Percentiles rank a stretch among this genome's conserved stretches.
phyloP scores from a whole-genome alignment of 371 early-diverging fungal species.

The Syncephalastrum racemosum region DNA sequence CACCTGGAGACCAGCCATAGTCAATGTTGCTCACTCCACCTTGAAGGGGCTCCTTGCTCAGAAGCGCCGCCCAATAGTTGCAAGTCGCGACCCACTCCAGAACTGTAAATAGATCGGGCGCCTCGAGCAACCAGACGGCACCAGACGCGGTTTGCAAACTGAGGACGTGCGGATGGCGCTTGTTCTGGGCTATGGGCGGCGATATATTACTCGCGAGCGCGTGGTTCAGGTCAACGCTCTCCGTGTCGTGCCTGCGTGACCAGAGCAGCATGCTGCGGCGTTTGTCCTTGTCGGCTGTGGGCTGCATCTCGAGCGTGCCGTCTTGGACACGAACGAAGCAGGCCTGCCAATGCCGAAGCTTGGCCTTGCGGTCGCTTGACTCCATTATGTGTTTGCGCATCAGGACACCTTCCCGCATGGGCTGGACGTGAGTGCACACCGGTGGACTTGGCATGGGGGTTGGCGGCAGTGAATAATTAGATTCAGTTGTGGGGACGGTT shows the following conservation, averaged over 20 bases:
- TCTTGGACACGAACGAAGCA: constrained; percentile 24
- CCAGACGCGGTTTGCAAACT: constrained; percentile 32
- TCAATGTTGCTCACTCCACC: constrained; percentile 38
- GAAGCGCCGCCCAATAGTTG: constrained; percentile 26
- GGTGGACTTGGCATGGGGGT: too few species aligned
- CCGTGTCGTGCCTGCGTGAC: constrained; percentile 2
- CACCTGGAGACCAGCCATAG: constrained; percentile 31
- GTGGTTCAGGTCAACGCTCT: constrained; percentile 13
- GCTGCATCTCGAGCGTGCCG: constrained; percentile 27
- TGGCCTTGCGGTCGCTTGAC: constrained; percentile 21
- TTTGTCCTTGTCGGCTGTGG: constrained; percentile 8
- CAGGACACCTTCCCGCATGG: constrained; percentile 20
- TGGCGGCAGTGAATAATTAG: too few species aligned
- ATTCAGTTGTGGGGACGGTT: too few species aligned
- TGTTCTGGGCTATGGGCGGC: constrained; percentile 25
- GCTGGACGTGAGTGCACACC: too few species aligned
- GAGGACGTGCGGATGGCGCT: constrained; percentile 26
- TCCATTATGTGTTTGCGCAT: constrained; percentile 40
- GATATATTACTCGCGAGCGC: constrained; percentile 20
- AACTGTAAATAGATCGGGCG: constrained; percentile 13
- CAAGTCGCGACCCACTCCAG: constrained; percentile 28
- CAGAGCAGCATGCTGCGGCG: constrained; percentile 5
- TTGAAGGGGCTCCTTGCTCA: constrained; percentile 27
- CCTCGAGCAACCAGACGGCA: constrained; percentile 35
- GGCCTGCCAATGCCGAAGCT: constrained; percentile 30